Percentiles rank a stretch among this genome's conserved stretches.
Evolutionary conservation across 257 asterid genomes (phyloP).

Genomic region (Leonotis leonurus): DNA sequence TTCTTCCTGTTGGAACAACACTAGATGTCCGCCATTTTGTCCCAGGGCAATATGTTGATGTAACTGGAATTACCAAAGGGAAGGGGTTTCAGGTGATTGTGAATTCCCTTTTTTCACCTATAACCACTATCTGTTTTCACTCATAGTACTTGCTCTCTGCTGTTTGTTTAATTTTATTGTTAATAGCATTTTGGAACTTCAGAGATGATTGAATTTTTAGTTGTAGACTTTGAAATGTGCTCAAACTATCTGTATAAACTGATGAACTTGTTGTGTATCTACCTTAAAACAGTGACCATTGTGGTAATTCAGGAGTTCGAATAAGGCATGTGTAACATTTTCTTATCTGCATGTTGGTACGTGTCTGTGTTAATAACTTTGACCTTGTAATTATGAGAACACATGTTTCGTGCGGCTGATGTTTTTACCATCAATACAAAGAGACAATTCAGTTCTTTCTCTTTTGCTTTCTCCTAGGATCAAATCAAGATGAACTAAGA

Average conservation of each 20-base stretch:
- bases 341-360: neutral
- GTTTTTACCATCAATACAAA: neutral
- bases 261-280: neutral
- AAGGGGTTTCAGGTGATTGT: constrained; percentile 81
- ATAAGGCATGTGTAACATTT: neutral
- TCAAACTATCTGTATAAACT: neutral
- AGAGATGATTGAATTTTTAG: neutral
- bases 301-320: neutral
- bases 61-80: constrained; percentile 85
- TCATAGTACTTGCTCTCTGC: neutral
- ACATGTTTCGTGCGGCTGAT: neutral
- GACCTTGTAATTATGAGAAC: neutral
- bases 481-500: too few relatives aligned
- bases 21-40: constrained; percentile 84
- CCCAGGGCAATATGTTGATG: constrained; percentile 87
- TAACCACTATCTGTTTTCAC: neutral
- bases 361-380: neutral
- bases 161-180: constrained; percentile 6
- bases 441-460: neutral
- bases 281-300: too few relatives aligned
- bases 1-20: constrained; percentile 81
- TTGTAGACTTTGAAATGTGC: neutral
- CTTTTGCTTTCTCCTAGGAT: neutral
- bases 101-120: neutral
- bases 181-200: too few relatives aligned